Percentiles rank a stretch among this genome's conserved stretches.
Conservation (phyloP, 257 asterid genomes). For the Dorcoceras hygrometricum region DNA sequence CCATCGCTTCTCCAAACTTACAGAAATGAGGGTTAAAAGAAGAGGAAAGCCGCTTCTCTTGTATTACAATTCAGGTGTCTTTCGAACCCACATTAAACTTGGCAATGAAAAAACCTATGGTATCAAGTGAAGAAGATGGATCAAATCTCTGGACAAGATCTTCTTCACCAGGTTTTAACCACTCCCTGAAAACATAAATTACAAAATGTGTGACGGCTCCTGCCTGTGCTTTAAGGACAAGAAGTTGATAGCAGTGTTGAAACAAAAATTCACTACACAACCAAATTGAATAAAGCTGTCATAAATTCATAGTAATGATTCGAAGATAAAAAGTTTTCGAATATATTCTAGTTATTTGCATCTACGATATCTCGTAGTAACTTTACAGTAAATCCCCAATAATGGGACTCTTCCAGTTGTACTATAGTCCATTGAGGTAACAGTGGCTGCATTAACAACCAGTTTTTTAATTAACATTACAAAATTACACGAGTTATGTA, state of each 20-base stretch:
- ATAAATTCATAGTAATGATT: no score
- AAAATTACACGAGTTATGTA: no score
- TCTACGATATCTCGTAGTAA: not conserved
- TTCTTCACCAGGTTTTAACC: slow-evolving; percentile 95
- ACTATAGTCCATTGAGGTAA: not conserved
- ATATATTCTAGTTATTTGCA: no score
- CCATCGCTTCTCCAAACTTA: not conserved
- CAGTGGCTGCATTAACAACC: not conserved
- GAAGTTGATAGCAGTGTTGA: not conserved
- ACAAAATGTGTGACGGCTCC: not conserved
- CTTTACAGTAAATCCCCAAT: not conserved
- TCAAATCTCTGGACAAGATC: slow-evolving; percentile 92
- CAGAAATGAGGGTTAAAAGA: not conserved
- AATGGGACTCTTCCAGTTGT: not conserved
- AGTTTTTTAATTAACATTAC: not conserved
- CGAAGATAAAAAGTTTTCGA: no score
- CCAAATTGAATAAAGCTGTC: not conserved
- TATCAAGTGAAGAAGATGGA: slow-evolving; percentile 81
- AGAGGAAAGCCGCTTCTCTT: slow-evolving; percentile 5
- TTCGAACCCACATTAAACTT: slow-evolving; percentile 78
- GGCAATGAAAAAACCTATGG: slow-evolving; percentile 92
- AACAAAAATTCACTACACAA: not conserved
- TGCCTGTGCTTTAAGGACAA: not conserved
- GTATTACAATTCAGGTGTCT: slow-evolving; percentile 31
- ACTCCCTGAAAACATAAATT: slow-evolving; percentile 55